Conservation (phyloP, 768 basidiomycete species). For the Suillus subluteus region DNA sequence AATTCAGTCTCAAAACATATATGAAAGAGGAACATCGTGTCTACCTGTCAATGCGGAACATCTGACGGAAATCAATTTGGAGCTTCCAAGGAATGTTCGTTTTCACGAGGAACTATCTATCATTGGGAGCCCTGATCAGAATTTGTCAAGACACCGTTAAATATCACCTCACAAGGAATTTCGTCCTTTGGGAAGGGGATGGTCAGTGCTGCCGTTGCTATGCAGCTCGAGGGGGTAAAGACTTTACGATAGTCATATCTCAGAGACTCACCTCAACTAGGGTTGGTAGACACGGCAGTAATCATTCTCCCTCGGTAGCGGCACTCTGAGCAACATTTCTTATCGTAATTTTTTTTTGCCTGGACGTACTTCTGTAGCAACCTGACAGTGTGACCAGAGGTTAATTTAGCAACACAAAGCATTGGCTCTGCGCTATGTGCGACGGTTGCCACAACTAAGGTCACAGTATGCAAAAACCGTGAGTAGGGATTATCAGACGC, state of each 20-base stretch:
- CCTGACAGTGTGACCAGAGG: background rate
- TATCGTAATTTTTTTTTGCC: background rate
- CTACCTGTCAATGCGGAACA: background rate
- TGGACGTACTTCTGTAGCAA: background rate
- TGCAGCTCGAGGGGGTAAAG: background rate
- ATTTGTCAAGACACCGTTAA: background rate
- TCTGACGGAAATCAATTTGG: background rate
- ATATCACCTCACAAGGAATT: background rate
- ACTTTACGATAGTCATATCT: background rate
- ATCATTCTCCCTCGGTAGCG: background rate
- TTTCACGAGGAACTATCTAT: background rate
- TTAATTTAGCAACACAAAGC: background rate
- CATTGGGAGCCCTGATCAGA: background rate
- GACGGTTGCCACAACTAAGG: background rate
- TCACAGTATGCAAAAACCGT: conserved; percentile 2
- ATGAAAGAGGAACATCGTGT: background rate
- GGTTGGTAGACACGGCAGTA: background rate
- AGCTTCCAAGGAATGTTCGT: background rate
- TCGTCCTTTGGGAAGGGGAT: background rate
- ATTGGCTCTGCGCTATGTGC: background rate
- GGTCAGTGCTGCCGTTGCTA: background rate
- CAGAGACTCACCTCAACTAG: background rate
- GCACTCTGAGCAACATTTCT: background rate
- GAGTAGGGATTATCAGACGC: conserved; percentile 1
- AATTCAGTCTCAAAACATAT: background rate